Percentiles rank a stretch among this genome's conserved stretches.
phyloP scores from a whole-genome alignment of 805 yeast genomes.

The Candida germanica region DNA sequence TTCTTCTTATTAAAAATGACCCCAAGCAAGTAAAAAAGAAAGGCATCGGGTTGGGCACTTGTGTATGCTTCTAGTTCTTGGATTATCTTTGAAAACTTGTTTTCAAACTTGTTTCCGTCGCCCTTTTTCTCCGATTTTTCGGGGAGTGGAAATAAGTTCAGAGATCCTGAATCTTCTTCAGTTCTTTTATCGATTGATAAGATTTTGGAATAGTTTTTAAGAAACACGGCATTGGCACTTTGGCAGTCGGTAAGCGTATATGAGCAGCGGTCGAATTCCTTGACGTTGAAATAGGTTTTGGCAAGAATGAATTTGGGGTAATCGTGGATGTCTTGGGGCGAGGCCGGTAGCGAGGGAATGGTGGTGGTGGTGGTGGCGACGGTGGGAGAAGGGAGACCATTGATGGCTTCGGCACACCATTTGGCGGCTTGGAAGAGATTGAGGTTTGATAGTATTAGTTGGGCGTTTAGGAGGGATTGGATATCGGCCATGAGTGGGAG shows the following conservation, averaged over 20 bases:
- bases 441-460: conserved; percentile 46
- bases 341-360: conserved; percentile 12
- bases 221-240: conserved; percentile 54
- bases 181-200: conserved; percentile 74
- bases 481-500: too few relatives aligned
- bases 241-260: conserved; percentile 50
- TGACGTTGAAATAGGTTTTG: conserved; percentile 69
- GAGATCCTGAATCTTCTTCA: conserved; percentile 65
- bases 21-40: conserved; percentile 72
- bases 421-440: conserved; percentile 70
- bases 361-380: conserved; percentile 3
- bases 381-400: conserved; percentile 46
- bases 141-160: conserved; percentile 38
- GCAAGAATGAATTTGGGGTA: conserved; percentile 56
- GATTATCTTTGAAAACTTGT: conserved; percentile 31
- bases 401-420: conserved; percentile 80
- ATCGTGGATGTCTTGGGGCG: conserved; percentile 34
- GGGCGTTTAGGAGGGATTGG: too few relatives aligned
- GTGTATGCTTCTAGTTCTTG: conserved; percentile 36
- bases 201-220: conserved; percentile 65
- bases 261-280: conserved; percentile 81
- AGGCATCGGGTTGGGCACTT: conserved; percentile 44
- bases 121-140: conserved; percentile 12
- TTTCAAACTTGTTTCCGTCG: conserved; percentile 18
- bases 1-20: conserved; percentile 60